These are phyloP conservation scores for Castanea mollissima DNA, from an alignment of 306 rosid genomes.

Conservation along the genomic window DNA sequence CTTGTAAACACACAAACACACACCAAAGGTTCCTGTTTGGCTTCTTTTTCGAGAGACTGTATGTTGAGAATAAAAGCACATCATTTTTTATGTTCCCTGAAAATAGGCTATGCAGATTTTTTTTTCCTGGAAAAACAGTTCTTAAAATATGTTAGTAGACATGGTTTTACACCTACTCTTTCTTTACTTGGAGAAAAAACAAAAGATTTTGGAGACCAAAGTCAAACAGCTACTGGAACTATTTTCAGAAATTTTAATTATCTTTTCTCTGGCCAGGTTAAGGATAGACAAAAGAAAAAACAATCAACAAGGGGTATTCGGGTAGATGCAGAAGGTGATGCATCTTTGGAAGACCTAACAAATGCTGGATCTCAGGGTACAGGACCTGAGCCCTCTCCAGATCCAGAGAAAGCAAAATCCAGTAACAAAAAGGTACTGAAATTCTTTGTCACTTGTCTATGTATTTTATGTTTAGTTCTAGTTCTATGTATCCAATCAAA, in stretches of 20 bases:
- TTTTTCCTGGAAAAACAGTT: background rate
- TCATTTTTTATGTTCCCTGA: background rate
- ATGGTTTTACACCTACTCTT: background rate
- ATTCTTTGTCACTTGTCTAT: background rate
- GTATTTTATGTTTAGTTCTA: background rate
- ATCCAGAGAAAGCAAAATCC: constrained; percentile 63
- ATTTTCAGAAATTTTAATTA: constrained; percentile 17
- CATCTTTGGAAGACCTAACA: constrained; percentile 76
- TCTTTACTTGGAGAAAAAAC: background rate
- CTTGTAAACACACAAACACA: background rate
- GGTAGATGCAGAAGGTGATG: constrained; percentile 91
- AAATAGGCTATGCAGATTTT: background rate
- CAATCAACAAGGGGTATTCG: constrained; percentile 65
- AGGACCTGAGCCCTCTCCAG: constrained; percentile 50
- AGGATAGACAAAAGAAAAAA: constrained; percentile 85
- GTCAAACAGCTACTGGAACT: constrained; percentile 6
- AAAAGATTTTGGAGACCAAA: background rate
- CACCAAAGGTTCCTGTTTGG: background rate
- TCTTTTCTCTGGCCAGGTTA: constrained; percentile 47
- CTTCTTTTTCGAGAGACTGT: too few species aligned
- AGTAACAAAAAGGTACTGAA: constrained; percentile 69
- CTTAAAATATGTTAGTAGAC: background rate
- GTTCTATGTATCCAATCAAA: background rate
- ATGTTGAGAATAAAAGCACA: background rate
- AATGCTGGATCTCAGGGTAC: constrained; percentile 45